Evolutionary conservation across 1,139 yeast genomes (phyloP), one percentile per base, ranked within the genome.

Genomic region (Lodderomyces elongisporus): DNA sequence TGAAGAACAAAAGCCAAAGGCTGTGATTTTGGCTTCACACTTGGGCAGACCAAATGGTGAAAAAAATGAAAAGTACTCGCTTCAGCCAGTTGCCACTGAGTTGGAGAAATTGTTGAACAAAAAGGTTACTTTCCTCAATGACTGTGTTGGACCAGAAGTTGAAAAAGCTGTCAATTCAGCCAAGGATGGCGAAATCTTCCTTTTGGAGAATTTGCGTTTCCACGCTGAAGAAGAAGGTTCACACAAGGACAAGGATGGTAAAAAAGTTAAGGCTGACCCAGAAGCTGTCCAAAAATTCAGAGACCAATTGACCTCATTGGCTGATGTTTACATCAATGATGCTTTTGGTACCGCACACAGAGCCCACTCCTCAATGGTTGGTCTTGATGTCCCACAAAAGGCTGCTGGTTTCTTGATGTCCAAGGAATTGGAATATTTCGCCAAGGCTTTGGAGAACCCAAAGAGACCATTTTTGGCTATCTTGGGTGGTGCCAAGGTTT

Each of bases 271-370:
- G 78, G 96, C 96, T 45, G 78, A 83, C 46, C 72, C 80, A 48
- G 94, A 74, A 53, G 84, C 65, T 47, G 96, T 89, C 50, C 79
- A 74, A 60, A 76, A 70, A 55, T 89, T 89, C 83, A 85, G 97
- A 77, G 56, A 74, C 52, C 79, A 83, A 57, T 79, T 89, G 69
- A 84, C 95, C 53, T 66, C 84, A 39, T 74, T 89, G 56, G 96
- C 96, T 48, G 97, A 89, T 55, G 95, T 89, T 47, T 89, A 89
- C 71, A 79, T 89, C 62, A 89, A 89, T 66, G 97, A 89, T 62
- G 97, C 97, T 40, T 89, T 89, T 56, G 97, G 97, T 60, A 91
- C 97, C 46, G 95, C 96, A 37, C 97, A 89, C 81, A 85, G 97
- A 74, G 97, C 97, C 44, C 97, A 89, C 74, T 87, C 96, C 34